phyloP scores from a whole-genome alignment of 768 basidiomycete genomes.

The Pleurotus tuber-regium region DNA sequence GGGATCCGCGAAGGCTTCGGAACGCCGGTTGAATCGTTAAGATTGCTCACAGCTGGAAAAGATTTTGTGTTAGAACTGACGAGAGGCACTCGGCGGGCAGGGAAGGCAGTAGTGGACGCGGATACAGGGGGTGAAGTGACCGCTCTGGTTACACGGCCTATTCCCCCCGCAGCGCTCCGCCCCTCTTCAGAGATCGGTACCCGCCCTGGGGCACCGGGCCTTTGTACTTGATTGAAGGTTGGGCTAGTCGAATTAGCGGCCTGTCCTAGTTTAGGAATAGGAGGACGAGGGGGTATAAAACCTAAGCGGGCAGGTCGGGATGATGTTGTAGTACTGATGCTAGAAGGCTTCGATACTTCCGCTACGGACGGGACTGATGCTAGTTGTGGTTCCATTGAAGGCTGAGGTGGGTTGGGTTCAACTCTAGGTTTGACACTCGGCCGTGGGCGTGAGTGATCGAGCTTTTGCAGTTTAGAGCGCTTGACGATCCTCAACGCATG shows the following conservation, averaged over 20 bases:
- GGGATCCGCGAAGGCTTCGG: slow-evolving; percentile 4
- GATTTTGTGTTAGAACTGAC: not conserved
- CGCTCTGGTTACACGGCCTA: not conserved
- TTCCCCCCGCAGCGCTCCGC: not conserved
- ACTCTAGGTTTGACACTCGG: no score
- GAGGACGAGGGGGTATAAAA: slow-evolving; percentile 3
- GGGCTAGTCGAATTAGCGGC: not conserved
- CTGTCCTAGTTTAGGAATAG: slow-evolving; percentile 3
- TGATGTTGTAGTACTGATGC: not conserved
- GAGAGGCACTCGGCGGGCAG: slow-evolving; percentile 1
- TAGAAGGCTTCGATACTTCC: not conserved
- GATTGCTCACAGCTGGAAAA: not conserved
- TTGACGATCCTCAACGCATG: slow-evolving; percentile 51
- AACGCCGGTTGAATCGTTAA: not conserved
- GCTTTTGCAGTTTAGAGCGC: slow-evolving; percentile 18
- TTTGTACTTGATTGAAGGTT: not conserved
- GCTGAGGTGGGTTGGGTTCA: not conserved
- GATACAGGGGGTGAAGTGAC: not conserved
- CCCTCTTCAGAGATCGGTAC: not conserved
- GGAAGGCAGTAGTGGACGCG: not conserved
- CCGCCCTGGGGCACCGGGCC: not conserved
- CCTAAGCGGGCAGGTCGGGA: not conserved
- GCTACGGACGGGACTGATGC: not conserved
- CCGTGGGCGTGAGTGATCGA: not conserved
- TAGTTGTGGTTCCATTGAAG: no score